Percentiles rank a stretch among this genome's conserved stretches.
phyloP scores from a whole-genome alignment of 2,329 filamentous ascomycete species.

The Drechslerella coelobrocha region DNA sequence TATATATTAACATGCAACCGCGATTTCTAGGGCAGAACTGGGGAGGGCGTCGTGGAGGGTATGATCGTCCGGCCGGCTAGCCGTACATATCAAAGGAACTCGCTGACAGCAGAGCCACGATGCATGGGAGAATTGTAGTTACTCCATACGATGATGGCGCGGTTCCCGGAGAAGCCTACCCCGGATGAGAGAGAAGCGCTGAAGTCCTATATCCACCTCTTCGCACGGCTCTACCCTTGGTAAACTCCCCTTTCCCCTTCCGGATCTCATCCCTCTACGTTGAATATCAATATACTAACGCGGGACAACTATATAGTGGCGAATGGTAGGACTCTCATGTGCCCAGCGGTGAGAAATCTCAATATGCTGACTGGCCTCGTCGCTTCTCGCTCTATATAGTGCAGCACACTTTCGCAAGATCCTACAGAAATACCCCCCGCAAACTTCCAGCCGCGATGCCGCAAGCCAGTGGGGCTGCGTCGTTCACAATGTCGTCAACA shows the following conservation, averaged over 20 bases:
- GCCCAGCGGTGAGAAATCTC: not conserved
- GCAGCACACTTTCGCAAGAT: conserved; percentile 71
- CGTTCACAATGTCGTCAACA: conserved; percentile 72
- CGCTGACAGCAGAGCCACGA: not conserved
- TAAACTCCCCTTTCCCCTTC: conserved; percentile 2
- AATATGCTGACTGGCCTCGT: no score
- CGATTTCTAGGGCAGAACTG: conserved; percentile 64
- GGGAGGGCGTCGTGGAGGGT: conserved; percentile 72
- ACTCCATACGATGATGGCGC: conserved; percentile 73
- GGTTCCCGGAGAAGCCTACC: conserved; percentile 71
- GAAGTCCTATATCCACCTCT: conserved; percentile 70
- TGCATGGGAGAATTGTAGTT: conserved; percentile 57
- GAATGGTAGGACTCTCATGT: conserved; percentile 61
- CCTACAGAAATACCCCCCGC: conserved; percentile 69
- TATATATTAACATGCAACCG: conserved; percentile 4
- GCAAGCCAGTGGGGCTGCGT: conserved; percentile 73
- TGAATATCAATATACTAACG: conserved; percentile 6
- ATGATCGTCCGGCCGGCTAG: not conserved
- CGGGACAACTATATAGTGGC: conserved; percentile 58
- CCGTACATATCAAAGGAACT: not conserved
- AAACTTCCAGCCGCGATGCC: conserved; percentile 69
- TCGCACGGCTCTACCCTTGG: conserved; percentile 73
- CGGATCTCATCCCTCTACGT: not conserved
- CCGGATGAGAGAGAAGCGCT: conserved; percentile 69
- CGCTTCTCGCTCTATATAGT: conserved; percentile 58